Evolutionary conservation across 768 basidiomycete genomes (phyloP).

Genomic region (Hericium erinaceus): DNA sequence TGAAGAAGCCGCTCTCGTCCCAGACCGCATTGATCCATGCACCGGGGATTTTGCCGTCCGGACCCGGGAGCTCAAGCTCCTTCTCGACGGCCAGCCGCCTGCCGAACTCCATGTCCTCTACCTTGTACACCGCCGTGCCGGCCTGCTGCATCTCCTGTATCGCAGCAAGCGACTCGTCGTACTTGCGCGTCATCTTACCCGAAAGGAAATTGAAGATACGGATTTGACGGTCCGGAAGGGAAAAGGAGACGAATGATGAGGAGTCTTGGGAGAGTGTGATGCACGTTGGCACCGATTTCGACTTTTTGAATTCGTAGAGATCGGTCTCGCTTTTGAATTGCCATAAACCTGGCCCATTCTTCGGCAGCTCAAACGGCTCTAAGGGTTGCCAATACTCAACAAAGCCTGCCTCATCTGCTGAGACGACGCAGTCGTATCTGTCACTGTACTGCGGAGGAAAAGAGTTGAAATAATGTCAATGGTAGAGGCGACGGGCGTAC

Average conservation of each 20-base stretch:
- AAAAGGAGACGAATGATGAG: constrained; percentile 87
- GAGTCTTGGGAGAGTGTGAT: constrained; percentile 86
- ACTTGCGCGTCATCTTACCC: constrained; percentile 85
- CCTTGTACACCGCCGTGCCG: constrained; percentile 81
- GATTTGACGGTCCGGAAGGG: constrained; percentile 87
- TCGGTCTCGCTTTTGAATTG: constrained; percentile 86
- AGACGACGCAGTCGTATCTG: constrained; percentile 83
- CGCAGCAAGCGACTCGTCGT: constrained; percentile 88
- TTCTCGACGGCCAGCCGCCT: constrained; percentile 86
- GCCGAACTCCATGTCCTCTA: constrained; percentile 99
- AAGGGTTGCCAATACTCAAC: constrained; percentile 92
- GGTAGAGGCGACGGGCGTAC: constrained; percentile 24
- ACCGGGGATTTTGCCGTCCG: constrained; percentile 62
- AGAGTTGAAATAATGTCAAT: background rate
- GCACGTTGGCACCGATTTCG: constrained; percentile 86
- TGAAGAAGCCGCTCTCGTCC: constrained; percentile 95
- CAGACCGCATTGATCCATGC: constrained; percentile 88
- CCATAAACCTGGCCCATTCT: constrained; percentile 75
- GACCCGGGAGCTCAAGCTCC: constrained; percentile 78
- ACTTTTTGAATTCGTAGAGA: constrained; percentile 98
- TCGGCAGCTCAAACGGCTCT: constrained; percentile 83
- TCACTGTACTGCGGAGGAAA: constrained; percentile 66
- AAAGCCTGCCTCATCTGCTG: constrained; percentile 91
- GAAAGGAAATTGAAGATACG: constrained; percentile 87
- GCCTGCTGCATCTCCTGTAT: constrained; percentile 99